Evolutionary conservation across 208 protist genomes (phyloP), one percentile per base, ranked within the genome.

Genomic region (Trypanosomatidae sp.): DNA sequence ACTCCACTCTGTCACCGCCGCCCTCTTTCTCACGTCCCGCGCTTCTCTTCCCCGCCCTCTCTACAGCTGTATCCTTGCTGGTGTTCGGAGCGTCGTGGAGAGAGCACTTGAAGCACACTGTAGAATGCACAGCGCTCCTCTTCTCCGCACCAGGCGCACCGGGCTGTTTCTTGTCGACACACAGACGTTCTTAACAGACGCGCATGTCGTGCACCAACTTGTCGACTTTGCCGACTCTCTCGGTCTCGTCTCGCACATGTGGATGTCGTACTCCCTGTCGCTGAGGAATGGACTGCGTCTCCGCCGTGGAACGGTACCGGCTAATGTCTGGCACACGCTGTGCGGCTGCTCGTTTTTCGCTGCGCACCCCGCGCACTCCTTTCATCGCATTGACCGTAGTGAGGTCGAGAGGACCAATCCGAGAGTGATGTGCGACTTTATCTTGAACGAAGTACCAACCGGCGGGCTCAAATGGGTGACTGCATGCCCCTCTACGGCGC

Each of bases 271-370:
- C 43, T 0, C 1, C 0, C 46, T 53, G 2, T 25, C 49, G 10
- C 39, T 65, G 13, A 5, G 1, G 15, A 59, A 39, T 15, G 12
- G 39, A 1, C 52, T 78, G 0, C 12, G 3, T 1, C 74, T 78
- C 3, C 62, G 60, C 9, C 66, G 41, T 36, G 13, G 39, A 3
- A 58, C 59, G 5, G 67, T 69, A 44, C 67, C 74, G 36, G 33
- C 69, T 0, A 78, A 73, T 36, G 50, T 78, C 0, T 78, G 74
- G 74, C 74, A 78, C 43, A 49, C 67, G 2, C 28, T 73, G 17
- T 78, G 74, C 33, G 67, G 62, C 9, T 13, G 30, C 1, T 44
- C 12, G 10, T 77, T 77, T 49, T 77, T 46, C 19, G 46, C 47
- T 15, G 73, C 73, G 1, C 66, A 68, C 39, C 49, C 73, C 28